These are phyloP conservation scores for Penicillium subrubescens DNA, from an alignment of 495 filamentous ascomycete genomes.

Conservation along the genomic window DNA sequence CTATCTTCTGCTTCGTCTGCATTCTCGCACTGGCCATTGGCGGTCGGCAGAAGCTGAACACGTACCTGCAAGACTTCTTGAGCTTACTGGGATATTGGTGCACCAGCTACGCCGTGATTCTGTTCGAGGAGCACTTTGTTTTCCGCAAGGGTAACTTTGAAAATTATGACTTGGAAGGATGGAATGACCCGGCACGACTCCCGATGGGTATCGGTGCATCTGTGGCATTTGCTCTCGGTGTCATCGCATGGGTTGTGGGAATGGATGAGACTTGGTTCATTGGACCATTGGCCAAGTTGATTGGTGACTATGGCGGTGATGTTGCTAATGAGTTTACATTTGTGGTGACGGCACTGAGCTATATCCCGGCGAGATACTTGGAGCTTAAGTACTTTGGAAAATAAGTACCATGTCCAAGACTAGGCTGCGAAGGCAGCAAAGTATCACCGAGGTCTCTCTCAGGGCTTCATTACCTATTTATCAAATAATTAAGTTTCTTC, in stretches of 20 bases:
- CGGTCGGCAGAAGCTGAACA: conserved; percentile 40
- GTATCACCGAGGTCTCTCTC: no score
- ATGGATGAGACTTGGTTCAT: conserved; percentile 45
- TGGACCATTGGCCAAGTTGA: conserved; percentile 26
- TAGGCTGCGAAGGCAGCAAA: neutral
- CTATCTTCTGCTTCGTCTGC: conserved; percentile 39
- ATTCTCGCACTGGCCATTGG: conserved; percentile 44
- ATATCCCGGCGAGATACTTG: conserved; percentile 24
- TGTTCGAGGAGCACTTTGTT: conserved; percentile 60
- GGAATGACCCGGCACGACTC: conserved; percentile 34
- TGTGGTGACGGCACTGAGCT: conserved; percentile 28
- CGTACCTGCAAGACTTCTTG: conserved; percentile 54
- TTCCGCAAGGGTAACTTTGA: conserved; percentile 56
- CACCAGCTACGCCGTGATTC: conserved; percentile 57
- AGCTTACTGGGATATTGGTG: conserved; percentile 62
- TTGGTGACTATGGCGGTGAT: conserved; percentile 30
- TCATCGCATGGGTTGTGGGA: conserved; percentile 37
- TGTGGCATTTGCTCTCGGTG: conserved; percentile 35
- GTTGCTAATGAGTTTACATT: conserved; percentile 34
- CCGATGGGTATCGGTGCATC: conserved; percentile 33
- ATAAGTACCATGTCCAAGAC: conserved; percentile 5
- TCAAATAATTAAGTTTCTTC: neutral
- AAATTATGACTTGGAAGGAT: conserved; percentile 42
- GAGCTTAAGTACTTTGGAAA: conserved; percentile 35
- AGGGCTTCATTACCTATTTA: neutral